Conservation (phyloP, 176 grass and related monocot species). For the Stipa capillata region DNA sequence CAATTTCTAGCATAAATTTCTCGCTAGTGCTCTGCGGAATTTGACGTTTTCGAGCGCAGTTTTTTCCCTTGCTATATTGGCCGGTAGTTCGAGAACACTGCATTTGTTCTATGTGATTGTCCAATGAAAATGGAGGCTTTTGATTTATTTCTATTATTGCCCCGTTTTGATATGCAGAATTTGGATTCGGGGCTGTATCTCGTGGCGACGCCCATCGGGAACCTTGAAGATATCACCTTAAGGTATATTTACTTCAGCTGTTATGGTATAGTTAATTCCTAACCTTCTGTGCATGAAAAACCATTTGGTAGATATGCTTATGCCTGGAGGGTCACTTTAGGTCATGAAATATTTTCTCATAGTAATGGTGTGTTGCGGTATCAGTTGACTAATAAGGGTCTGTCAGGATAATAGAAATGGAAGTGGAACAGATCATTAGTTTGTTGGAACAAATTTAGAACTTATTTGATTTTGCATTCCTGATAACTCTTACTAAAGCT, state of each 20-base stretch:
- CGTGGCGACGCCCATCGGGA: conserved; percentile 94
- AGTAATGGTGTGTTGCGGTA: not conserved
- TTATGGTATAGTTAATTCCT: not conserved
- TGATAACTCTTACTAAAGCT: not conserved
- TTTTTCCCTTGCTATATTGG: not conserved
- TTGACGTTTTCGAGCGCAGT: not conserved
- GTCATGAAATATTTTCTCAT: not conserved
- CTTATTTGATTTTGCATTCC: not conserved
- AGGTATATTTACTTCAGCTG: conserved; percentile 39
- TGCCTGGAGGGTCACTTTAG: not conserved
- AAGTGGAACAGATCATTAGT: not conserved
- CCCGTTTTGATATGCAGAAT: conserved; percentile 33
- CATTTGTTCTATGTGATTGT: not conserved
- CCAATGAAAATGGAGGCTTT: not conserved
- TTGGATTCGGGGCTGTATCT: conserved; percentile 83
- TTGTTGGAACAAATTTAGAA: not conserved
- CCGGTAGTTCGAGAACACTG: not conserved
- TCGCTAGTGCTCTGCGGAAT: not conserved
- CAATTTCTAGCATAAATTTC: not conserved
- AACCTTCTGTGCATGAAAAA: not conserved
- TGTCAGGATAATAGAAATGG: not conserved
- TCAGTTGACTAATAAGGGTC: not conserved
- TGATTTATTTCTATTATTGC: not conserved
- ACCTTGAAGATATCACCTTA: conserved; percentile 97
- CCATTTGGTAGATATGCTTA: not conserved